Percentiles rank a stretch among this genome's conserved stretches.
phyloP scores from a whole-genome alignment of 495 filamentous ascomycete species.

The Aspergillus kassunensis region DNA sequence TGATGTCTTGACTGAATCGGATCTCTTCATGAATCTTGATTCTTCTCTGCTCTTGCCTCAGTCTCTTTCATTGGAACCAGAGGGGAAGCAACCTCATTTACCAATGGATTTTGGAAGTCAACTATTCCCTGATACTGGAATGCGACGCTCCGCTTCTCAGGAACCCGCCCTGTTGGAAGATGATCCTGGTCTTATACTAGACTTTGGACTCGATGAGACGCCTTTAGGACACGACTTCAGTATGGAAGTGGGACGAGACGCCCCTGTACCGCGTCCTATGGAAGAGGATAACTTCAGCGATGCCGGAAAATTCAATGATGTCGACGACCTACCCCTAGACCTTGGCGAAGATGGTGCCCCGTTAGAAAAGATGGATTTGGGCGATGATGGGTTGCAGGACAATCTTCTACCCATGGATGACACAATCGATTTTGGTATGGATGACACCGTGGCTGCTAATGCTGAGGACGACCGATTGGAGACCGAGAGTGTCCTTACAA shows the following conservation, averaged over 20 bases:
- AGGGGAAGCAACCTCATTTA: conserved; percentile 51
- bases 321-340: conserved; percentile 44
- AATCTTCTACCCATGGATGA: conserved; percentile 34
- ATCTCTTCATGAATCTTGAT: conserved; percentile 74
- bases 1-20: conserved; percentile 84
- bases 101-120: conserved; percentile 61
- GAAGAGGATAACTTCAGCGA: conserved; percentile 75
- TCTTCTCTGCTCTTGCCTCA: conserved; percentile 70
- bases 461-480: conserved; percentile 56
- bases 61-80: conserved; percentile 53
- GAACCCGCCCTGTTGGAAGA: conserved; percentile 48
- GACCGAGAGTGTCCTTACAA: conserved; percentile 43
- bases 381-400: conserved; percentile 28
- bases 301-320: conserved; percentile 47
- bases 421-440: conserved; percentile 44
- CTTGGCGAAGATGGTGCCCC: conserved; percentile 51
- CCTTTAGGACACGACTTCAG: conserved; percentile 53
- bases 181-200: conserved; percentile 30
- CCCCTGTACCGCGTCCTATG: conserved; percentile 56
- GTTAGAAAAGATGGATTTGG: conserved; percentile 38
- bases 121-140: conserved; percentile 60
- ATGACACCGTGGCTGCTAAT: conserved; percentile 51
- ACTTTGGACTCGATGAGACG: conserved; percentile 51
- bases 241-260: conserved; percentile 82
- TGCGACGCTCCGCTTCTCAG: conserved; percentile 47